Conservation (phyloP, 345 rosid genomes). For the Excoecaria cochinchinensis region DNA sequence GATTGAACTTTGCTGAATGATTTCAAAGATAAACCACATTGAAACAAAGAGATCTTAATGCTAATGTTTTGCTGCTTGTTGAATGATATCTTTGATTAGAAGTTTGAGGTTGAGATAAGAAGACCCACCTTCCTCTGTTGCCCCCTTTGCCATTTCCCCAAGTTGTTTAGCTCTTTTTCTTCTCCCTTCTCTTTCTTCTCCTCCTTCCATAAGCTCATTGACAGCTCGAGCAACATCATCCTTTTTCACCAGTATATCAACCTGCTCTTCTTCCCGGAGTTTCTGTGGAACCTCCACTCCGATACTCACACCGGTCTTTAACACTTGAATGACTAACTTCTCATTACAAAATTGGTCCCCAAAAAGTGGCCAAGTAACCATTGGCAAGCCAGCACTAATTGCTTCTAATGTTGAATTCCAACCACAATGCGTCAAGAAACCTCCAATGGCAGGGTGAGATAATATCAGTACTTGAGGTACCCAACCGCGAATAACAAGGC, state of each 20-base stretch:
- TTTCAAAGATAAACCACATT: no score
- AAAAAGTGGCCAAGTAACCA: slow-evolving; percentile 39
- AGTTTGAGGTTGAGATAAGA: neutral
- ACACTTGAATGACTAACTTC: slow-evolving; percentile 31
- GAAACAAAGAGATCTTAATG: neutral
- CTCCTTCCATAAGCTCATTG: neutral
- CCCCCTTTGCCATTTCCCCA: slow-evolving; percentile 10
- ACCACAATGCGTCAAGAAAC: no score
- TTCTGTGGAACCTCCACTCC: slow-evolving; percentile 6
- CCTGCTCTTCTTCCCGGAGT: slow-evolving; percentile 11
- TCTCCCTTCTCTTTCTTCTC: slow-evolving; percentile 8
- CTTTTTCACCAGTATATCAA: slow-evolving; percentile 10
- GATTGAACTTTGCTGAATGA: no score
- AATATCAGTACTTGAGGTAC: no score
- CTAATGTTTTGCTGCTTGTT: neutral
- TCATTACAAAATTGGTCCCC: slow-evolving; percentile 44
- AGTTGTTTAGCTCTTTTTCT: slow-evolving; percentile 10
- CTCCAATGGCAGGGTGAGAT: neutral
- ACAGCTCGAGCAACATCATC: slow-evolving; percentile 5
- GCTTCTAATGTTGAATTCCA: no score
- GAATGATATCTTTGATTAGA: slow-evolving; percentile 9
- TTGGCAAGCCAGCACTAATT: slow-evolving; percentile 28
- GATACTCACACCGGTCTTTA: slow-evolving; percentile 7
- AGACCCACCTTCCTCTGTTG: slow-evolving; percentile 12
- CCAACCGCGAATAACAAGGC: no score